Base-by-base conservation (phyloP, 2,329 filamentous ascomycete genomes). In the Scedosporium dehoogii region DNA sequence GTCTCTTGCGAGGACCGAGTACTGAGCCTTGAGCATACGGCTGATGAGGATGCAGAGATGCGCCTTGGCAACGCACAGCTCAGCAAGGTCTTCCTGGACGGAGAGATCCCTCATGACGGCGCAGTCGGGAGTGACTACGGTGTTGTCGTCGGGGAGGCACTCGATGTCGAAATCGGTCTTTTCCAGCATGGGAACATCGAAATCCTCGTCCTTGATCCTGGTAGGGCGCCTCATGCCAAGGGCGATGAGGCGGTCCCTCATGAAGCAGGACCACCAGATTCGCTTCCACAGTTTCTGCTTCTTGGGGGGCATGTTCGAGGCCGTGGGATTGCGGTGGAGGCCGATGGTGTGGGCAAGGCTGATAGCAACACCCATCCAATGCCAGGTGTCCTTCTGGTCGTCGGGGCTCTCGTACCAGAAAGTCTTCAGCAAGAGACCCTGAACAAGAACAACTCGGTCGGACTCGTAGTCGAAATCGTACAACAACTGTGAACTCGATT, bases 391-490 rank as follows among this genome's bases (percentile, higher is more conserved):
- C 74, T 97, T 97, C 72, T 96, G 91, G 72, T 97, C 93, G 74
- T 97, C 92, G 0, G 92, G 92, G 12, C 91, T 96, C 75, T 97
- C 92, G 73, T 97, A 97, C 89, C 93, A 97, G 73, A 96, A 96
- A 3, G 92, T 96, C 89, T 97, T 92, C 64, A 97, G 81, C 25
- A 97, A 80, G 23, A 97, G 80, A 4, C 90, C 88, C 74, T 97
- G 93, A 16, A 97, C 91, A 25, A 97, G 82, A 21, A 91, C 85
- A 63, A 97, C 87, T 60, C 92, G 89, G 73, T 97, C 92, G 55
- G 87, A 85, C 74, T 97, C 93, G 73, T 96, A 96, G 73, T 97
- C 93, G 67, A 96, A 96, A 72, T 97, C 92, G 75, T 97, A 97
- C 18, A 97, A 81, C 3, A 94, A 81, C 86, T 91, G 68, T 18